phyloP scores from a whole-genome alignment of 1,139 yeast species.

The Lodderomyces elongisporus region DNA sequence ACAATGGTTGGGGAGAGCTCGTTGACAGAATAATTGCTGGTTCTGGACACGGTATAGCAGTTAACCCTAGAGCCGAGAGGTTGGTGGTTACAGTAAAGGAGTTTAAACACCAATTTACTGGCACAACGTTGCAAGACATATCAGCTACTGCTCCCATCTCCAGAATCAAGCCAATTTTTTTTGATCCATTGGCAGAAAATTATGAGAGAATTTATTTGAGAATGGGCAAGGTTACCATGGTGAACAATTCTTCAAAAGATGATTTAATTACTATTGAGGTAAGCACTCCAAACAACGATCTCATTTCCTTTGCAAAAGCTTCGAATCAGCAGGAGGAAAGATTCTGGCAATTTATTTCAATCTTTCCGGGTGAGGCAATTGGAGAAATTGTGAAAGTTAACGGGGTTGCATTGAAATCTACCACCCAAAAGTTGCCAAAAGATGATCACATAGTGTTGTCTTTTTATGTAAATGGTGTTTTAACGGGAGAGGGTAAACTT shows the following conservation, averaged over 20 bases:
- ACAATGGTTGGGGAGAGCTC: constrained; percentile 88
- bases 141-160: constrained; percentile 47
- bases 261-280: constrained; percentile 47
- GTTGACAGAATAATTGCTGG: constrained; percentile 77
- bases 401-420: constrained; percentile 42
- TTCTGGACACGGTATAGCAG: constrained; percentile 71
- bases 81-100: constrained; percentile 71
- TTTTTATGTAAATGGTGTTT: constrained; percentile 60
- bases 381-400: constrained; percentile 65
- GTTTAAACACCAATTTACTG: constrained; percentile 52
- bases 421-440: constrained; percentile 28
- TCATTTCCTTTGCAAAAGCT: constrained; percentile 58
- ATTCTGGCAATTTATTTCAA: constrained; percentile 75
- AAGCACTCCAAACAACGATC: constrained; percentile 42
- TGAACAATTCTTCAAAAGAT: constrained; percentile 24
- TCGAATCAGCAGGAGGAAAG: constrained; percentile 53
- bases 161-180: constrained; percentile 57
- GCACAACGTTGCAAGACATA: constrained; percentile 33
- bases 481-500: constrained; percentile 52
- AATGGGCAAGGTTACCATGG: constrained; percentile 46
- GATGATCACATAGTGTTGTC: constrained; percentile 56
- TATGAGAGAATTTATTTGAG: constrained; percentile 58
- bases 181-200: constrained; percentile 57
- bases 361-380: constrained; percentile 64
- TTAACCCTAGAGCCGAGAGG: constrained; percentile 76